Conservation (phyloP, 352 stramenopile genomes). For the Pythium oligandrum region DNA sequence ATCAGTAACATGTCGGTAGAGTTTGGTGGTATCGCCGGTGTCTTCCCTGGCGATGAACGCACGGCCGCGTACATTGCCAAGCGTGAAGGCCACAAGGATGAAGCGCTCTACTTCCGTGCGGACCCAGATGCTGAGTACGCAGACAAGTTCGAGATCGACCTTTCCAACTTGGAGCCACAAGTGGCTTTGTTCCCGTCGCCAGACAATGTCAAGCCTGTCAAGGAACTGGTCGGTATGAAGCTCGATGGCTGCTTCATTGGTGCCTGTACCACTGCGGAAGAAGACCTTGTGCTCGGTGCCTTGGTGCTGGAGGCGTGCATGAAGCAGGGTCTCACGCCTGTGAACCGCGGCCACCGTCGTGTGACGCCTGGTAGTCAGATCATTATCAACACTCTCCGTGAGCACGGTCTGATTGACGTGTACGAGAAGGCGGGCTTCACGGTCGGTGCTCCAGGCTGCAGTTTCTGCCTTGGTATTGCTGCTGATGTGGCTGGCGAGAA, state of each 20-base stretch:
- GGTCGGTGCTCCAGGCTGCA: slow-evolving; percentile 72
- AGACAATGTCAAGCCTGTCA: slow-evolving; percentile 73
- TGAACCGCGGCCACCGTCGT: slow-evolving; percentile 53
- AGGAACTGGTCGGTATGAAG: slow-evolving; percentile 62
- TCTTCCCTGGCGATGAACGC: slow-evolving; percentile 74
- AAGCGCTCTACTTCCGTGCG: slow-evolving; percentile 79
- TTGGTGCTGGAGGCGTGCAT: slow-evolving; percentile 74
- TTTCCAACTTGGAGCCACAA: slow-evolving; percentile 62
- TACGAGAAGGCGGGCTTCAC: slow-evolving; percentile 81
- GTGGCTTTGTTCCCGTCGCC: slow-evolving; percentile 77
- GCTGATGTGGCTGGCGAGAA: slow-evolving; percentile 78
- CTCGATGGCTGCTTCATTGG: slow-evolving; percentile 86
- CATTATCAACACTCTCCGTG: slow-evolving; percentile 79
- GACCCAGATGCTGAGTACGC: slow-evolving; percentile 71
- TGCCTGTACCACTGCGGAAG: slow-evolving; percentile 76
- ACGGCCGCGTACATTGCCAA: slow-evolving; percentile 78
- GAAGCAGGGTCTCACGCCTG: slow-evolving; percentile 59
- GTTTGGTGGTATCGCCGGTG: slow-evolving; percentile 79
- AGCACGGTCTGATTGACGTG: slow-evolving; percentile 64
- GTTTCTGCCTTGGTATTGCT: slow-evolving; percentile 77
- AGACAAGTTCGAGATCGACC: slow-evolving; percentile 70
- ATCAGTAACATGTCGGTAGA: slow-evolving; percentile 86
- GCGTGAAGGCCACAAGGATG: slow-evolving; percentile 66
- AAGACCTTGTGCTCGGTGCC: slow-evolving; percentile 75
- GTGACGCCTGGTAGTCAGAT: slow-evolving; percentile 75